Percentiles rank a stretch among this genome's conserved stretches.
Conservation (phyloP, 306 rosid species). For the Senna tora region DNA sequence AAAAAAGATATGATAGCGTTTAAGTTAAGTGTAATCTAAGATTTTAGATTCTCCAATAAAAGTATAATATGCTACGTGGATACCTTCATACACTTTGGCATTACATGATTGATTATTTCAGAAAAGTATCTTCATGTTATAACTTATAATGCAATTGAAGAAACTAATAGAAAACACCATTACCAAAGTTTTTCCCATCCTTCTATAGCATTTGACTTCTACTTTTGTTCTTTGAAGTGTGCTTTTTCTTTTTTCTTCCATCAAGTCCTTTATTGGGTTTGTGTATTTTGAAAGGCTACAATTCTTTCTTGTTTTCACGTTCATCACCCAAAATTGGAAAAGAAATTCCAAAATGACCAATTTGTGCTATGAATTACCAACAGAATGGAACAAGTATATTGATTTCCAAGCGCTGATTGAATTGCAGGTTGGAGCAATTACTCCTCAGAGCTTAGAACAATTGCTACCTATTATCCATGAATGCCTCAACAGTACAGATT, state of each 20-base stretch:
- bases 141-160: not conserved
- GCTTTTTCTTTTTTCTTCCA: conserved; percentile 11
- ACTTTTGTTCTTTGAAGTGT: conserved; percentile 6
- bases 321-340: not conserved
- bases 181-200: not conserved
- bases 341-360: not conserved
- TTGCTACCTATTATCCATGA: conserved; percentile 78
- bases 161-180: not conserved
- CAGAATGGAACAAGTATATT: conserved; percentile 1
- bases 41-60: not conserved
- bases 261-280: conserved; percentile 20
- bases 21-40: not conserved
- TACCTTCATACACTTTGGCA: too few species aligned
- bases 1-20: too few species aligned
- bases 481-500: conserved; percentile 79
- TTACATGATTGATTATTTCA: too few species aligned
- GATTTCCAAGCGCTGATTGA: conserved; percentile 37
- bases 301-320: too few species aligned
- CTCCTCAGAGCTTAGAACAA: conserved; percentile 82
- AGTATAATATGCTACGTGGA: too few species aligned
- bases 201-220: conserved; percentile 13
- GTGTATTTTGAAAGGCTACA: conserved; percentile 1
- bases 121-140: not conserved
- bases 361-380: conserved; percentile 19
- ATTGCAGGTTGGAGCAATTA: conserved; percentile 84